Evolutionary conservation across 129 eudicot species (phyloP).

Genomic region (Artemisia annua): DNA sequence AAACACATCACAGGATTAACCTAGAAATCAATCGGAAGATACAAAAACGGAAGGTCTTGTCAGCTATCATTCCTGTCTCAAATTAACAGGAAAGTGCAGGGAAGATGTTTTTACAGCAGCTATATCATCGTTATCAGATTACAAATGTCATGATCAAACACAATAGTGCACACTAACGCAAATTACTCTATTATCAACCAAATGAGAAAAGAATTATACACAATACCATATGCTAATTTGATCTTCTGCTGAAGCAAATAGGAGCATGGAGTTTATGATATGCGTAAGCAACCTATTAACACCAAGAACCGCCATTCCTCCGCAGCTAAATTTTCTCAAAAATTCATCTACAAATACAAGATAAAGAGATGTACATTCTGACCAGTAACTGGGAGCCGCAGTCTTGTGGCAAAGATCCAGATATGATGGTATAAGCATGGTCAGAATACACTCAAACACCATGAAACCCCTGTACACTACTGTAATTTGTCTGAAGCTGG

Average conservation of each 20-base stretch:
- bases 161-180: slow-evolving; percentile 23
- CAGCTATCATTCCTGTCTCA: background rate
- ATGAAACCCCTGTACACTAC: slow-evolving; percentile 40
- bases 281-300: slow-evolving; percentile 29
- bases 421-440: slow-evolving; percentile 21
- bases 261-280: slow-evolving; percentile 29
- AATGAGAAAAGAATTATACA: slow-evolving; percentile 40
- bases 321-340: slow-evolving; percentile 21
- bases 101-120: slow-evolving; percentile 6
- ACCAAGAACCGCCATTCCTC: slow-evolving; percentile 12
- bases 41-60: slow-evolving; percentile 10
- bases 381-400: slow-evolving; percentile 21
- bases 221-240: slow-evolving; percentile 34
- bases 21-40: background rate
- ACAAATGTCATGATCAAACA: slow-evolving; percentile 24
- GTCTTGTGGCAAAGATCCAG: slow-evolving; percentile 26
- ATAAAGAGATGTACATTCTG: slow-evolving; percentile 31
- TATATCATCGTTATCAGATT: slow-evolving; percentile 3
- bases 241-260: slow-evolving; percentile 24
- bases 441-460: slow-evolving; percentile 25
- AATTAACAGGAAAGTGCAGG: slow-evolving; percentile 1
- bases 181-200: slow-evolving; percentile 30
- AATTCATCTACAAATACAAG: slow-evolving; percentile 34
- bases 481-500: slow-evolving; percentile 17
- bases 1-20: background rate